Evolutionary conservation across 306 rosid genomes (phyloP).

Genomic region (Hylodesmum podocarpum): DNA sequence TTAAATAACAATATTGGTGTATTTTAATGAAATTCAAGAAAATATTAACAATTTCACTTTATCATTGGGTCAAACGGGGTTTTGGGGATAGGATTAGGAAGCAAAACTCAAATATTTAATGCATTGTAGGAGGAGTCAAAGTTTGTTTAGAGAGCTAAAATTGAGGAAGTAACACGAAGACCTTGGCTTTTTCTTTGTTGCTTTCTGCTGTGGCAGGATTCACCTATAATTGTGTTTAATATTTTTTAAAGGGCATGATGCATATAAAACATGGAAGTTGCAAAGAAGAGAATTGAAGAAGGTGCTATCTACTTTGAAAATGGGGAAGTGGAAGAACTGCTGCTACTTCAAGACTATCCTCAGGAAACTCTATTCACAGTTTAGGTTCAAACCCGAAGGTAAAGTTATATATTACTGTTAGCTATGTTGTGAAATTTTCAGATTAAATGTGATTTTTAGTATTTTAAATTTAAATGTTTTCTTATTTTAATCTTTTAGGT

Average conservation of each 20-base stretch:
- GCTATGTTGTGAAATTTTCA: neutral
- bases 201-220: conserved; percentile 43
- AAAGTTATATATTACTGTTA: conserved; percentile 11
- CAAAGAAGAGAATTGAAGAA: neutral
- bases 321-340: conserved; percentile 50
- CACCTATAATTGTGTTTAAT: conserved; percentile 24
- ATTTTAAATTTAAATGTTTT: too few species aligned
- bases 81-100: neutral
- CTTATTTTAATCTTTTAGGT: too few species aligned
- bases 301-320: conserved; percentile 30
- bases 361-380: conserved; percentile 39
- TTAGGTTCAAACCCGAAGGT: conserved; percentile 50
- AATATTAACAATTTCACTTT: neutral
- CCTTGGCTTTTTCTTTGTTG: conserved; percentile 46
- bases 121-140: neutral
- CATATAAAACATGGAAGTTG: conserved; percentile 35
- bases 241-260: conserved; percentile 5
- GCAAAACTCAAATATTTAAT: neutral
- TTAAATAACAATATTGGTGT: neutral
- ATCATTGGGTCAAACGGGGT: neutral
- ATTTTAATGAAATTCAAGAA: neutral
- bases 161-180: conserved; percentile 16
- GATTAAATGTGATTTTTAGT: too few species aligned
- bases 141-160: conserved; percentile 1
- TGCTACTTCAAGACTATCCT: conserved; percentile 45